Base-by-base conservation (phyloP, 768 basidiomycete species). In the Tephrocybe sp. region DNA sequence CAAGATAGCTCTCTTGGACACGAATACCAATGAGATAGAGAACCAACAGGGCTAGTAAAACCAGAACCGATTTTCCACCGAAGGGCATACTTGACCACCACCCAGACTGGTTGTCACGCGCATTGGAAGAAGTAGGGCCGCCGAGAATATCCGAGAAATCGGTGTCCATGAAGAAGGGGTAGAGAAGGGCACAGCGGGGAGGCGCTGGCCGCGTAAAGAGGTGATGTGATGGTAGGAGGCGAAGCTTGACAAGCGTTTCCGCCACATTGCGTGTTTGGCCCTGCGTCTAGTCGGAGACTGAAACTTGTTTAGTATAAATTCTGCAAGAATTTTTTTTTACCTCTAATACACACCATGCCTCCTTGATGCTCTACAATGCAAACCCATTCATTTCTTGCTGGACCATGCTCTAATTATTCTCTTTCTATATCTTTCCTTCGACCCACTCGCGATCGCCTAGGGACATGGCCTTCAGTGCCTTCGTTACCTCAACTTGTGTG, bases 401-500 rank as follows among this genome's bases (percentile, higher is more conserved):
- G 22, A 48, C 16, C 35, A 5, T 55, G 31, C 46, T 42, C 43
- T 38, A 51, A 54, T n/a, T 22, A 22, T 48, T 48, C 32, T 59
- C 51, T 49, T 53, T 55, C 45, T 54, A 42, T 49, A 34, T 54
- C 12, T 42, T 58, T 43, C 54, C 49, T 48, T 60, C 50, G 35
- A 30, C 52, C 86, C 86, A 87, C 84, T 72, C 72, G 72, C 83
- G 72, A 66, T 72, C 77, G 85, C 85, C 87, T 85, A 79, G 87
- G 79, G 72, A 86, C 86, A 89, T 68, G 75, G 87, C 83, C 63
- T 57, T 64, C 68, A 53, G 59, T 85, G 85, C 87, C 80, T 78
- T 89, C 84, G 86, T 87, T 78, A 68, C 85, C 82, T 83, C 68
- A 78, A 86, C 85, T 82, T 74, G 85, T 72, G 73, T 53, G 84